phyloP scores from a whole-genome alignment of 2,329 filamentous ascomycete species.

The Penicillium sp. region DNA sequence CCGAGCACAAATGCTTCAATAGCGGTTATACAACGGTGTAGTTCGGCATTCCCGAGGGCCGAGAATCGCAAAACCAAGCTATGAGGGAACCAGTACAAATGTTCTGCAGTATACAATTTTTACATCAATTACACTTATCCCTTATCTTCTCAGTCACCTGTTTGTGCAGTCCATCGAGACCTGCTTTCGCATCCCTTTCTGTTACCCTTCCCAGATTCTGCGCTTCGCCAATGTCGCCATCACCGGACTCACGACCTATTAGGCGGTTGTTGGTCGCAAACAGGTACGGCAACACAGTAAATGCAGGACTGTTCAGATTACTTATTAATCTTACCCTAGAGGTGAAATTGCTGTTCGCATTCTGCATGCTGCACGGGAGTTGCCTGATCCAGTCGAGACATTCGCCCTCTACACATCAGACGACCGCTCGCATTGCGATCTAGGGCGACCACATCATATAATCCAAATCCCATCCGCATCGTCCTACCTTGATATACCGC shows the following conservation, averaged over 20 bases:
- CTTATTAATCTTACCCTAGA: constrained; percentile 37
- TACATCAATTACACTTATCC: no score
- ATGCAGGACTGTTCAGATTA: constrained; percentile 1
- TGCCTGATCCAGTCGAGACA: constrained; percentile 53
- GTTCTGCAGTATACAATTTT: no score
- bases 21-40: no score
- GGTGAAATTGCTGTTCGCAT: constrained; percentile 67
- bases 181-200: background rate
- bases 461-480: constrained; percentile 54
- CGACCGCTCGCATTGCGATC: constrained; percentile 57
- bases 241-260: constrained; percentile 40
- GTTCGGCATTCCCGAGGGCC: no score
- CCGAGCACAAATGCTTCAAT: no score
- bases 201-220: constrained; percentile 12
- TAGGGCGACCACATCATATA: constrained; percentile 50
- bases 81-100: no score
- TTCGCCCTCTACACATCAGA: constrained; percentile 57
- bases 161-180: background rate
- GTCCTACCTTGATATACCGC: constrained; percentile 56
- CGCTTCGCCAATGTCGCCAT: constrained; percentile 21
- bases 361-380: constrained; percentile 60
- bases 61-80: no score
- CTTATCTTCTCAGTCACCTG: background rate
- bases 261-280: constrained; percentile 58
- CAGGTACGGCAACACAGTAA: constrained; percentile 39